phyloP scores from a whole-genome alignment of 805 yeast genomes.

The Suhomyces pyralidae region DNA sequence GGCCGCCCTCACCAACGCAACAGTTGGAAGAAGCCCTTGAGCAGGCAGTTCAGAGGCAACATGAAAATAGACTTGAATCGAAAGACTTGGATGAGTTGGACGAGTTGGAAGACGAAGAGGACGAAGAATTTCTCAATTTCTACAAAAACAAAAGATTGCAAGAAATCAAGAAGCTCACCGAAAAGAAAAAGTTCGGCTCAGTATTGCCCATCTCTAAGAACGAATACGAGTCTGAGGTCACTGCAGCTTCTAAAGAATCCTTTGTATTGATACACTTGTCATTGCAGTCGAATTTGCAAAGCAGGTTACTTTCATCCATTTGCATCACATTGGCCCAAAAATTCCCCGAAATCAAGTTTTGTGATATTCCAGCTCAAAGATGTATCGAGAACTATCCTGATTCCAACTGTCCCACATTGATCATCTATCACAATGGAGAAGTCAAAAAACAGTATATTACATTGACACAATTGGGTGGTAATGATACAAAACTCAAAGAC shows the following conservation, averaged over 20 bases:
- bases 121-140: conserved; percentile 78
- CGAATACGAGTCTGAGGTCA: conserved; percentile 82
- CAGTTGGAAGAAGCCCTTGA: conserved; percentile 85
- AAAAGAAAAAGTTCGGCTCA: conserved; percentile 63
- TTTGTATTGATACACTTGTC: conserved; percentile 80
- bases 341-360: conserved; percentile 82
- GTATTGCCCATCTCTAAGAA: conserved; percentile 80
- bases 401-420: conserved; percentile 82
- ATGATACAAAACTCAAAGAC: conserved; percentile 64
- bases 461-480: conserved; percentile 79
- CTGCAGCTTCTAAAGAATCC: conserved; percentile 66
- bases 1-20: conserved; percentile 83
- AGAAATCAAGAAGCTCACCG: conserved; percentile 63
- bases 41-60: conserved; percentile 75
- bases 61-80: conserved; percentile 77
- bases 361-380: conserved; percentile 85
- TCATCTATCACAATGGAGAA: conserved; percentile 74
- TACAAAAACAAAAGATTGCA: conserved; percentile 75
- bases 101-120: conserved; percentile 88
- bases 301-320: conserved; percentile 65
- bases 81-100: conserved; percentile 79
- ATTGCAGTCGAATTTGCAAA: conserved; percentile 63
- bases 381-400: conserved; percentile 94
- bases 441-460: conserved; percentile 82
- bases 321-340: conserved; percentile 57